Percentiles rank a stretch among this genome's conserved stretches.
Conservation (phyloP, 1,284 basidiomycete genomes). For the Cryptococcus sp. region DNA sequence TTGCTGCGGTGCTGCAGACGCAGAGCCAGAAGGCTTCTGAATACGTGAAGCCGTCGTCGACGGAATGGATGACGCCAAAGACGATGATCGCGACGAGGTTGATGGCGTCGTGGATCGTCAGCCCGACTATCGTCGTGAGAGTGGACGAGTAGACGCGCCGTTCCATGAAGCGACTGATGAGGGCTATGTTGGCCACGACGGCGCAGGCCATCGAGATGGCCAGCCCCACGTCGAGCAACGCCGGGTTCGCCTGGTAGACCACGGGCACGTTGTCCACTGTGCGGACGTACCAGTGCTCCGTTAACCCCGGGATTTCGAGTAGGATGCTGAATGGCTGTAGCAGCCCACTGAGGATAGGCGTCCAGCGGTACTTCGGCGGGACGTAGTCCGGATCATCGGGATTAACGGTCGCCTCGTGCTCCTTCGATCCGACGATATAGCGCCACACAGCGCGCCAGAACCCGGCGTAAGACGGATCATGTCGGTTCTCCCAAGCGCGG, state of each 20-base stretch:
- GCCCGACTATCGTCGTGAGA: slow-evolving; percentile 63
- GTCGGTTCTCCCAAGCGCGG: slow-evolving; percentile 12
- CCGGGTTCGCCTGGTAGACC: slow-evolving; percentile 61
- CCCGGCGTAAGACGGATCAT: slow-evolving; percentile 10
- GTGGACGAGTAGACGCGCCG: slow-evolving; percentile 65
- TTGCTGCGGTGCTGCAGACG: slow-evolving; percentile 71
- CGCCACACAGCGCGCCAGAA: slow-evolving; percentile 10
- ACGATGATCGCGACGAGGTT: slow-evolving; percentile 65
- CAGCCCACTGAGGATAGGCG: slow-evolving; percentile 70
- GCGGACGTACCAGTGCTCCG: slow-evolving; percentile 60
- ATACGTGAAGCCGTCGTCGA: slow-evolving; percentile 67
- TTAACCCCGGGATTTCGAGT: slow-evolving; percentile 75
- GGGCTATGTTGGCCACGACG: slow-evolving; percentile 67
- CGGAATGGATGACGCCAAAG: slow-evolving; percentile 68
- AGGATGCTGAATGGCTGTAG: slow-evolving; percentile 75
- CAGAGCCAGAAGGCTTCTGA: slow-evolving; percentile 77
- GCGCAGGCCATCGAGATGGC: slow-evolving; percentile 69
- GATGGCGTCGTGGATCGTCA: slow-evolving; percentile 71
- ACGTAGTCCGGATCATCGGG: slow-evolving; percentile 22
- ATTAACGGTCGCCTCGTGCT: background rate
- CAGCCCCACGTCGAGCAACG: slow-evolving; percentile 64
- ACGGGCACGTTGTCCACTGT: slow-evolving; percentile 12
- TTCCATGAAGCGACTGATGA: slow-evolving; percentile 73
- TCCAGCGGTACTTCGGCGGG: slow-evolving; percentile 36
- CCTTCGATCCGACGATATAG: slow-evolving; percentile 6